These are phyloP conservation scores for Dillenia suffruticosa DNA, from an alignment of 164 flowering plant species.

Conservation along the genomic window DNA sequence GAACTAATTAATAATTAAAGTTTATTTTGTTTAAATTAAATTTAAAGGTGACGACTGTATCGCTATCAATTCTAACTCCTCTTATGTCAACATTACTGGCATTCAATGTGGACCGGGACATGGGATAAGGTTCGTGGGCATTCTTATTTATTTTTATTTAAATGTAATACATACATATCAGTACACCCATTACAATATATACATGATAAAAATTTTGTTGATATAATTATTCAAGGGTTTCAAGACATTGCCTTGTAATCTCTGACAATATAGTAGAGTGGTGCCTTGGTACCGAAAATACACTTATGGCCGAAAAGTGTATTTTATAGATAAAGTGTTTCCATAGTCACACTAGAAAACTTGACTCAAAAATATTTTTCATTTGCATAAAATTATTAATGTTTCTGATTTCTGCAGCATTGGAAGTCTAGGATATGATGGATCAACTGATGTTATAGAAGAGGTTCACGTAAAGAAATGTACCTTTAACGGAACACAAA, in stretches of 20 bases:
- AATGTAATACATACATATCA: no score
- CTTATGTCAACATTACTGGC: conserved; percentile 26
- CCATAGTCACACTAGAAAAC: no score
- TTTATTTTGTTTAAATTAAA: background rate
- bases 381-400: no score
- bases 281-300: no score
- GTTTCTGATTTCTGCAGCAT: conserved; percentile 15
- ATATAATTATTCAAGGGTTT: no score
- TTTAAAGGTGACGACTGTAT: conserved; percentile 61
- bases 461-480: conserved; percentile 23
- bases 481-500: conserved; percentile 22
- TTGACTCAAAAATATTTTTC: no score
- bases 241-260: background rate
- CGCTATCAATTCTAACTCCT: conserved; percentile 28
- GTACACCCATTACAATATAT: no score
- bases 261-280: background rate
- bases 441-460: conserved; percentile 25
- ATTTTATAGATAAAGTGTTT: no score
- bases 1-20: background rate
- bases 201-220: no score
- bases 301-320: no score
- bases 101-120: conserved; percentile 59
- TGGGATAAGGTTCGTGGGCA: conserved; percentile 43
- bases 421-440: conserved; percentile 40
- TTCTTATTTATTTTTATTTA: no score